A percentile compares a stretch with the other conserved stretches of the same genome.
These are phyloP conservation scores for Quercus engelmannii DNA, from an alignment of 306 rosid species.

Conservation along the genomic window DNA sequence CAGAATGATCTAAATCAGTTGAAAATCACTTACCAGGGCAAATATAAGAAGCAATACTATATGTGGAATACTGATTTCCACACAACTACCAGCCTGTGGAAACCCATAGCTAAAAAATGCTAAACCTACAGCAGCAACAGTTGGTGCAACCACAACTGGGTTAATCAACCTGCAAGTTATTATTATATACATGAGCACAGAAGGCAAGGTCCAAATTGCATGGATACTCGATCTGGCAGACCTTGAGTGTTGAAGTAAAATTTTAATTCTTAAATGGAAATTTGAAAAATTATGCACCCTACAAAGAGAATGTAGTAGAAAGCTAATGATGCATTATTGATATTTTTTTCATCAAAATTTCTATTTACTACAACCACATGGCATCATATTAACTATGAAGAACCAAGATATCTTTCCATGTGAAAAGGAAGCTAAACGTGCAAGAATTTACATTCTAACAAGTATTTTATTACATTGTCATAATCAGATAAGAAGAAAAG, in stretches of 20 bases:
- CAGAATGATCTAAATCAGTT: conserved; percentile 5
- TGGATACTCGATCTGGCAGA: neutral
- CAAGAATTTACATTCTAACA: neutral
- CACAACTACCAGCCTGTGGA: conserved; percentile 88
- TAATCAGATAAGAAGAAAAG: neutral
- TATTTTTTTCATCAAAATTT: neutral
- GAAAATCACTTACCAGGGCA: conserved; percentile 57
- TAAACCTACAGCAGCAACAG: conserved; percentile 91
- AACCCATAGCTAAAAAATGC: conserved; percentile 96
- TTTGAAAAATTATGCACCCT: neutral
- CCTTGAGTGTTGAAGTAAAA: neutral
- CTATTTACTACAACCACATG: neutral
- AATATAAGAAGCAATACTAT: conserved; percentile 73
- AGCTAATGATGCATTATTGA: neutral
- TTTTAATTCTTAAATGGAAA: neutral
- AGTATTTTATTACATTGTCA: neutral
- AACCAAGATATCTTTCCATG: neutral
- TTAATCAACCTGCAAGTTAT: conserved; percentile 63
- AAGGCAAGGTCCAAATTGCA: neutral
- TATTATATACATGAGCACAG: neutral
- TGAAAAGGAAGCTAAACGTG: neutral
- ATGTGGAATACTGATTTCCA: conserved; percentile 84
- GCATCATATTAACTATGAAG: neutral
- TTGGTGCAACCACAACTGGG: conserved; percentile 94
- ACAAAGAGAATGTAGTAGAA: neutral